phyloP scores from a whole-genome alignment of 768 basidiomycete species.

The Kwoniella pini region DNA sequence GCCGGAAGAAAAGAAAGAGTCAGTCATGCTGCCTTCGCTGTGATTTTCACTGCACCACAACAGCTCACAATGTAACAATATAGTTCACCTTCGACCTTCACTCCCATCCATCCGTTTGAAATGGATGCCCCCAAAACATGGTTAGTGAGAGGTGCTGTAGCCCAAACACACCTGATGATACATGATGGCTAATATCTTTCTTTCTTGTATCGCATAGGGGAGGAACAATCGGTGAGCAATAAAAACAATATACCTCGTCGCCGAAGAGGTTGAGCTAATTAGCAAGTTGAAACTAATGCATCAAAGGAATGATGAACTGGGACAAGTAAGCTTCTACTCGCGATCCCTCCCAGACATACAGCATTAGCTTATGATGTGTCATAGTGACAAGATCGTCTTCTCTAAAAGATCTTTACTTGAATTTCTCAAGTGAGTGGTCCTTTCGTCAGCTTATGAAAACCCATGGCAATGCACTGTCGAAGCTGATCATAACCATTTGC shows the following conservation, averaged over 20 bases:
- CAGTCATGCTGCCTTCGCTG: neutral
- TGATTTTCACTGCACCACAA: too few relatives aligned
- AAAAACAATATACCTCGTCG: neutral
- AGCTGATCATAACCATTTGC: constrained; percentile 1
- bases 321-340: constrained; percentile 51
- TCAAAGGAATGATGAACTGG: constrained; percentile 52
- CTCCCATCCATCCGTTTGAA: constrained; percentile 53
- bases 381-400: constrained; percentile 54
- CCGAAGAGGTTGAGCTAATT: neutral
- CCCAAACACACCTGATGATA: neutral
- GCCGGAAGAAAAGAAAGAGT: constrained; percentile 3
- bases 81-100: constrained; percentile 47
- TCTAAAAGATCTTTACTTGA: constrained; percentile 54
- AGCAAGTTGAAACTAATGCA: neutral
- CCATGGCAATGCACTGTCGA: neutral
- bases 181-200: neutral
- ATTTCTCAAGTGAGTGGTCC: constrained; percentile 48
- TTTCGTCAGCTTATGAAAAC: neutral
- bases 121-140: constrained; percentile 51
- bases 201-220: too few relatives aligned
- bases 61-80: too few relatives aligned
- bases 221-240: constrained; percentile 39
- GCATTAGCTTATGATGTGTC: neutral
- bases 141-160: constrained; percentile 22
- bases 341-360: too few relatives aligned